These are phyloP conservation scores for Plasmodium gallinaceum DNA, from an alignment of 169 alveolate genomes.

Conservation along the genomic window DNA sequence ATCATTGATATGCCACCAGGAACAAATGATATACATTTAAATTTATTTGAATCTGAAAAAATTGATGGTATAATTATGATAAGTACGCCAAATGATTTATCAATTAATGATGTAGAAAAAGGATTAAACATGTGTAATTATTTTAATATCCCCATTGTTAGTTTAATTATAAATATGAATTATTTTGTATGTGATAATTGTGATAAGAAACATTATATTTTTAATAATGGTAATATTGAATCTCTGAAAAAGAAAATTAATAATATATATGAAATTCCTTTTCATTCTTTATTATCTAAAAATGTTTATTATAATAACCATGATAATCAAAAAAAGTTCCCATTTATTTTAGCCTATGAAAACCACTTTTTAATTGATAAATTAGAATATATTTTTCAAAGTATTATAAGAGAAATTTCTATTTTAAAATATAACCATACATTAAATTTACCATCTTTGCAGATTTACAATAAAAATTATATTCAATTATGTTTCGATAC, in stretches of 20 bases:
- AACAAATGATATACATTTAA: constrained; percentile 98
- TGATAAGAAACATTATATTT: constrained; percentile 88
- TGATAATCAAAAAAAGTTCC: constrained; percentile 78
- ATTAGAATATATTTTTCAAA: constrained; percentile 82
- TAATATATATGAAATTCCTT: constrained; percentile 86
- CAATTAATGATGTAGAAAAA: constrained; percentile 95
- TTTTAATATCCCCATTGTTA: constrained; percentile 93
- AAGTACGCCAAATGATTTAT: constrained; percentile 94
- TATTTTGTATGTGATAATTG: constrained; percentile 93
- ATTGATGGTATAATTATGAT: constrained; percentile 88
- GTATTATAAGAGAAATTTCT: constrained; percentile 82
- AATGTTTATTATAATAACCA: constrained; percentile 75
- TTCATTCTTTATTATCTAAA: constrained; percentile 86
- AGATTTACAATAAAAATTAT: constrained; percentile 49
- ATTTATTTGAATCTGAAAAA: constrained; percentile 94
- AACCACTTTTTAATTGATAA: constrained; percentile 79
- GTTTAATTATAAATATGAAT: constrained; percentile 97
- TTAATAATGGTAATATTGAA: constrained; percentile 89
- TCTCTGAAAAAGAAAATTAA: constrained; percentile 87
- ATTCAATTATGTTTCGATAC: constrained; percentile 72
- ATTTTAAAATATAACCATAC: constrained; percentile 44
- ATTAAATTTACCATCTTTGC: constrained; percentile 61
- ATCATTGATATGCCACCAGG: constrained; percentile 99
- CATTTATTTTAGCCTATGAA: constrained; percentile 89
- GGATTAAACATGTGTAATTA: constrained; percentile 95